Evolutionary conservation across 345 rosid species (phyloP), one percentile per base, ranked within the genome.

Genomic region (Toxicodendron radicans): DNA sequence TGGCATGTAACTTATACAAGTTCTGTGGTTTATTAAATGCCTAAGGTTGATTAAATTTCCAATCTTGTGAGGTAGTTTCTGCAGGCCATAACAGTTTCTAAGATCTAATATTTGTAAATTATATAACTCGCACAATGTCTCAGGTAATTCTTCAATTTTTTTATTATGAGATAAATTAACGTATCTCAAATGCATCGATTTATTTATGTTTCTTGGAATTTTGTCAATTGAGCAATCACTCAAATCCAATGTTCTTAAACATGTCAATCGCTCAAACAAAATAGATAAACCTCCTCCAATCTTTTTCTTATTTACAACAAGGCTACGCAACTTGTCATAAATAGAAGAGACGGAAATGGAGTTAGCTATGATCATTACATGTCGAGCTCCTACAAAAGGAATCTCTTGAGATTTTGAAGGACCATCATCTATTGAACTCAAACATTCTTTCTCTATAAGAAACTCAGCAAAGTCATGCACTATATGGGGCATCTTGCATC

Each of bases 401-500:
- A n/a, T 7, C 3, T 57, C 41, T 17, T 6, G 27, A 1, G 4
- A 33, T 27, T 7, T 20, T 4, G 16, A 48, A 14, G 24, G 2
- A 5, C 18, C 30, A 58, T 45, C 59, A 12, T 56, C 58, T 18
- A 66, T 75, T 7, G 24, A 10, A 18, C 14, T 64, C 2, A 17
- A 27, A 7, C 79, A 74, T 66, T 79, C 81, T 3, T 46, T 68
- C 69, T 68, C 67, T 4, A 61, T 17, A 21, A 79, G 73, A 45
- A 79, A 64, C 58, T 30, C 77, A 16, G 77, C 70, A 67, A 79
- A 74, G 4, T 79, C 81, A 70, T 70, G 81, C 24, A 76, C 76
- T 8, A 76, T 70, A 11, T 79, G 83, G 57, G 74, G 81, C 71
- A 76, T 82, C 68, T 79, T 82, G 74, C 80, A 82, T 7, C 27